phyloP scores from a whole-genome alignment of 2,329 filamentous ascomycete genomes.

The Stemphylium lycopersici region DNA sequence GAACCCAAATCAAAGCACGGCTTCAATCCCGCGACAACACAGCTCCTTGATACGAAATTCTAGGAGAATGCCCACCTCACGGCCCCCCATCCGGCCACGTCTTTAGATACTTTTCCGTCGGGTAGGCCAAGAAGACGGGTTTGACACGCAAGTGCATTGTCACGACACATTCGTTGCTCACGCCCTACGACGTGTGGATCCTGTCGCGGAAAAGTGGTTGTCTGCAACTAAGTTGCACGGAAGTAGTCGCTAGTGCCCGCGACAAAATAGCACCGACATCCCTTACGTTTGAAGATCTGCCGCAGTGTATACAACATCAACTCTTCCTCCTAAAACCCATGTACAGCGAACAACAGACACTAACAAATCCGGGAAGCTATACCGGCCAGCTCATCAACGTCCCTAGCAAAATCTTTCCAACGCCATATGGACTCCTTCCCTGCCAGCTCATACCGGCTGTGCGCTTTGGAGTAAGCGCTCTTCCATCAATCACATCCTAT shows the following conservation, averaged over 20 bases:
- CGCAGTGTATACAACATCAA: neutral
- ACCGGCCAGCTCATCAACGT: too few relatives aligned
- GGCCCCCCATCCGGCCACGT: neutral
- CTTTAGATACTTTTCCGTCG: neutral
- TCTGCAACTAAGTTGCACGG: too few relatives aligned
- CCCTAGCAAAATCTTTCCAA: too few relatives aligned
- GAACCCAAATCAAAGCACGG: neutral
- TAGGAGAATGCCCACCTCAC: neutral
- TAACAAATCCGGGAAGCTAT: neutral
- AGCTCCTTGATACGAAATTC: neutral
- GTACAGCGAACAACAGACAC: neutral
- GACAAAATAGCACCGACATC: neutral
- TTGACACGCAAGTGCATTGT: slow-evolving; percentile 6
- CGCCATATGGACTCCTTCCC: too few relatives aligned
- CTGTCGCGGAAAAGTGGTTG: neutral
- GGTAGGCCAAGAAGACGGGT: neutral
- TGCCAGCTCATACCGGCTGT: too few relatives aligned
- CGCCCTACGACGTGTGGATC: slow-evolving; percentile 9
- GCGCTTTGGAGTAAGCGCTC: too few relatives aligned
- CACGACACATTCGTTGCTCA: neutral
- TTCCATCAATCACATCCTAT: too few relatives aligned
- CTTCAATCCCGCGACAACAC: neutral
- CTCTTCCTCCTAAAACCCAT: too few relatives aligned
- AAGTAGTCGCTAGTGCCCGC: neutral
- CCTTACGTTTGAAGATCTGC: neutral